Evolutionary conservation across 805 yeast species (phyloP).

Genomic region (Saitoella complicata): DNA sequence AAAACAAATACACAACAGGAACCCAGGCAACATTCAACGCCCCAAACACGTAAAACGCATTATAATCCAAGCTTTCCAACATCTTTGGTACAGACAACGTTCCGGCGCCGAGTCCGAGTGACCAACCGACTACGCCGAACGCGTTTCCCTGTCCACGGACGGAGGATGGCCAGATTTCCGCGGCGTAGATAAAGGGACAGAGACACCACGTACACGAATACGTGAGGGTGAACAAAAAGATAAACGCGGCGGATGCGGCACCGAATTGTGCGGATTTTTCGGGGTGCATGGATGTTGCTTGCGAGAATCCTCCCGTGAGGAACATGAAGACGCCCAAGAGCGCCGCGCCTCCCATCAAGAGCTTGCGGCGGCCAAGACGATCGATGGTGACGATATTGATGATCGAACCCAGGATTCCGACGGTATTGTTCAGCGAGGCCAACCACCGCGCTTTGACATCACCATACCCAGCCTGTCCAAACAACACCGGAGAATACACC

Average conservation of each 20-base stretch:
- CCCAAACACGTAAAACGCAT: constrained; percentile 22
- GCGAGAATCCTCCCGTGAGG: constrained; percentile 25
- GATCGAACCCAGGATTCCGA: constrained; percentile 25
- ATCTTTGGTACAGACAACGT: constrained; percentile 22
- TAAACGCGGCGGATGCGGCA: constrained; percentile 21
- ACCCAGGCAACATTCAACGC: constrained; percentile 17
- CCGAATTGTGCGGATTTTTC: constrained; percentile 19
- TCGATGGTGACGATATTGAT: constrained; percentile 43
- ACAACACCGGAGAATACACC: constrained; percentile 29
- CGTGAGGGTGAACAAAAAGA: constrained; percentile 24
- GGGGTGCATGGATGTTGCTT: constrained; percentile 16
- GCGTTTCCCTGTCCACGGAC: constrained; percentile 20
- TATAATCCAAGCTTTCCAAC: constrained; percentile 19
- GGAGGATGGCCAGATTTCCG: constrained; percentile 18
- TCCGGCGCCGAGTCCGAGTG: constrained; percentile 21
- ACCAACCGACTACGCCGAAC: constrained; percentile 10
- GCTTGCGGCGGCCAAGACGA: constrained; percentile 33
- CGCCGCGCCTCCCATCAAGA: constrained; percentile 13
- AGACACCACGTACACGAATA: constrained; percentile 19
- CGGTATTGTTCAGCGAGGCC: constrained; percentile 31
- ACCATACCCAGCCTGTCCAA: constrained; percentile 21
- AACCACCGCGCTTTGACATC: constrained; percentile 28
- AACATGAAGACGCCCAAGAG: constrained; percentile 27
- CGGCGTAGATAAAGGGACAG: constrained; percentile 18
- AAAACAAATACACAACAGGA: constrained; percentile 30